Evolutionary conservation across 2,329 filamentous ascomycete genomes (phyloP).

Genomic region (Simplicillium sp.): DNA sequence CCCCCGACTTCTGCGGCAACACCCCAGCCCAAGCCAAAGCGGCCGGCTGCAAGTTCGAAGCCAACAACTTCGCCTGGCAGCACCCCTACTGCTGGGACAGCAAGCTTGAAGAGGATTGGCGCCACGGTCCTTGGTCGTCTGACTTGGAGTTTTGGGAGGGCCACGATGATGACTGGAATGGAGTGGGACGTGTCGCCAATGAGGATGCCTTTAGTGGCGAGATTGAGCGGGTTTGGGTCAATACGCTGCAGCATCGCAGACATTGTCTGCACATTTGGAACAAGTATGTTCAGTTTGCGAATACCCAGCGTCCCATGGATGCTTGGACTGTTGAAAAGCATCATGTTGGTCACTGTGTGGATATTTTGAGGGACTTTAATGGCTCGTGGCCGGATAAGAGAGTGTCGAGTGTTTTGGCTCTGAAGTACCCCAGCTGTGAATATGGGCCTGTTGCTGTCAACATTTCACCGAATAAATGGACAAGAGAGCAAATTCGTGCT

Average conservation of each 20-base stretch:
- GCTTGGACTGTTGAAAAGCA: too few relatives aligned
- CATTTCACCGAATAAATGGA: too few relatives aligned
- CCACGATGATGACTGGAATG: neutral
- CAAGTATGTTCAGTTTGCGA: neutral
- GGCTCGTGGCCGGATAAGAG: too few relatives aligned
- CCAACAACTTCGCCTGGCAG: neutral
- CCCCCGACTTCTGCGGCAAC: neutral
- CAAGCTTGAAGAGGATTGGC: neutral
- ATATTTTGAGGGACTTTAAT: too few relatives aligned
- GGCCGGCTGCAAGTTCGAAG: neutral
- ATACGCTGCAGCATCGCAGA: neutral
- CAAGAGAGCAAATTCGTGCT: too few relatives aligned
- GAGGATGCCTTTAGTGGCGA: neutral
- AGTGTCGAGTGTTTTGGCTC: too few relatives aligned
- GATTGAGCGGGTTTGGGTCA: neutral
- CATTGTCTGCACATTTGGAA: neutral
- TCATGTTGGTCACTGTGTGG: too few relatives aligned
- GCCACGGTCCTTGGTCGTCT: neutral
- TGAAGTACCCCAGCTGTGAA: too few relatives aligned
- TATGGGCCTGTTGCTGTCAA: too few relatives aligned
- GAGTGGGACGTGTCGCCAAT: neutral
- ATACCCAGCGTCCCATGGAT: neutral
- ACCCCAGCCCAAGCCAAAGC: neutral
- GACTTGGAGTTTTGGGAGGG: conserved; percentile 1
- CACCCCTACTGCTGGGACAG: neutral